phyloP scores from a whole-genome alignment of 208 protist genomes.

The Leishmania braziliensis region DNA sequence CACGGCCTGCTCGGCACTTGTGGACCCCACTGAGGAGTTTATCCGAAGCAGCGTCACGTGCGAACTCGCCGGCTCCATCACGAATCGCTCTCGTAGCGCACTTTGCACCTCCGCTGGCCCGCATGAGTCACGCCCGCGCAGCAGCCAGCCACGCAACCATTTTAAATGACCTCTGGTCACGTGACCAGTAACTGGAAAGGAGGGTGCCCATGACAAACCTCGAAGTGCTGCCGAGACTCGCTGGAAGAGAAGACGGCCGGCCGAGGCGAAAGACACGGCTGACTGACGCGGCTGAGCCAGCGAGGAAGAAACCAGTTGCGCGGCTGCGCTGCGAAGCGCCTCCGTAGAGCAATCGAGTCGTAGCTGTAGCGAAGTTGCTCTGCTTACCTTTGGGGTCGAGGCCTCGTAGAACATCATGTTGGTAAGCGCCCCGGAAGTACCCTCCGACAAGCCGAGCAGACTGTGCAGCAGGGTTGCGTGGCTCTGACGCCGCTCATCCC shows the following conservation, averaged over 20 bases:
- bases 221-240: constrained; percentile 12
- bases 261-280: background rate
- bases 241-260: background rate
- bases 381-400: background rate
- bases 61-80: constrained; percentile 21
- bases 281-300: background rate
- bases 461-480: constrained; percentile 17
- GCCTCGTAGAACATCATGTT: background rate
- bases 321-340: constrained; percentile 8
- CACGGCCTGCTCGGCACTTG: background rate
- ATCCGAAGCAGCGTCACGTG: constrained; percentile 76
- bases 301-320: constrained; percentile 7
- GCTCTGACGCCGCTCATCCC: constrained; percentile 2
- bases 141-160: constrained; percentile 81
- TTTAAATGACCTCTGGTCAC: constrained; percentile 57
- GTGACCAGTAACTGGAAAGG: background rate
- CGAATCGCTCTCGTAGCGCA: constrained; percentile 64
- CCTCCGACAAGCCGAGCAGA: constrained; percentile 20
- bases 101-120: constrained; percentile 7
- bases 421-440: background rate
- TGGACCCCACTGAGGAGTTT: background rate
- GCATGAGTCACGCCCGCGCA: constrained; percentile 26
- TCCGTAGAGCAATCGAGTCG: constrained; percentile 20
- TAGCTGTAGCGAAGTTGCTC: constrained; percentile 7
- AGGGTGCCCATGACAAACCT: background rate